Base-by-base conservation (phyloP, 148 eudicot species). In the Diospyros lotus region DNA sequence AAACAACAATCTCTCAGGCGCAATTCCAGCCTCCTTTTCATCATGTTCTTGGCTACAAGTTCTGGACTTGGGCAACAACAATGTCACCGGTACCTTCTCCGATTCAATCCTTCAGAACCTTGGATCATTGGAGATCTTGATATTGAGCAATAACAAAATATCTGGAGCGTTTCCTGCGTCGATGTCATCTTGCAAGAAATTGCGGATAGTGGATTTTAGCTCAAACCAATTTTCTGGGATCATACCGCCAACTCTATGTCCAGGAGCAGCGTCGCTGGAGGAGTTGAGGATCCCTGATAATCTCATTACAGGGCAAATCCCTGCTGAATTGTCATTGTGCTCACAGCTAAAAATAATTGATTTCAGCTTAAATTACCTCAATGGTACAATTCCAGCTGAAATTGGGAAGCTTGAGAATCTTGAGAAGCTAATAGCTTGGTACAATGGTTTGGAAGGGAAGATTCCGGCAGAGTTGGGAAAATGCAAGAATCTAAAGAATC, bases 361-460 rank as follows among this genome's bases (percentile, higher is more conserved):
- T 82, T 83, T 95, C 72, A 95, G 98, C 79, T 55, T 95, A 78
- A 95, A 95, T 78, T 90, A 89, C 78, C 74, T 95, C 60, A 90
- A 86, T 17, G 97, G 98, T 43, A 74, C 94, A 13, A 89, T 95
- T 53, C 98, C 97, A 4, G 77, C 84, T 4, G 93, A 87, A 80
- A 71, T 95, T 3, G 91, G 97, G 11, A 83, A 86, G 54, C 82
- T 92, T 38, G 82, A 73, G 70, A 90, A 90, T 70, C 89, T 95
- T 2, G 97, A 95, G 81, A 87, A 89, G 87, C 79, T 95, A 15
- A 86, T 95, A 15, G 96, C 87, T 1, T 95, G 98, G 98, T 95
- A 95, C 85, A 95, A 95, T 76, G 86, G 86, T 71, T 84, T 95
- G 78, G 96, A 92, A 69, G 98, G 98, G 43, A 76, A 72, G 43